Percentiles rank a stretch among this genome's conserved stretches.
Evolutionary conservation across 768 basidiomycete genomes (phyloP).

Genomic region (Tremella fuciformis): DNA sequence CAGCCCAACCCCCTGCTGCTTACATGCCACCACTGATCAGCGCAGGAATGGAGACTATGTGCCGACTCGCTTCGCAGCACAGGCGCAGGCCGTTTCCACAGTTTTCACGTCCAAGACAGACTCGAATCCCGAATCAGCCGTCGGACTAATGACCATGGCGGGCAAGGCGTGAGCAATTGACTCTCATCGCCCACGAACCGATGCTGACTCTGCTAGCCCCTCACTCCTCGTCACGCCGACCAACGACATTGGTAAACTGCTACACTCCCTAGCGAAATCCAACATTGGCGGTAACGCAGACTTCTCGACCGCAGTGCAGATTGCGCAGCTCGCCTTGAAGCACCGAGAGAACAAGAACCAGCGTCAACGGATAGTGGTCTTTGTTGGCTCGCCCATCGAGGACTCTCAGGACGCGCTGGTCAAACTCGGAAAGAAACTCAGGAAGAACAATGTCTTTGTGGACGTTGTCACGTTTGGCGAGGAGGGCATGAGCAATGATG

Average conservation of each 20-base stretch:
- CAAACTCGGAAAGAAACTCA: constrained; percentile 90
- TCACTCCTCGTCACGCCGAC: constrained; percentile 95
- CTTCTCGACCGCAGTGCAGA: constrained; percentile 82
- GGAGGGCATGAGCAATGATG: constrained; percentile 60
- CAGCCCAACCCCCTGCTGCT: constrained; percentile 8
- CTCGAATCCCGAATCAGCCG: constrained; percentile 95
- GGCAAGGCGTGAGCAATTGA: constrained; percentile 72
- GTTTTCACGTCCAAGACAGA: constrained; percentile 90
- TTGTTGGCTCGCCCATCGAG: constrained; percentile 81
- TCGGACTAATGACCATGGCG: constrained; percentile 97
- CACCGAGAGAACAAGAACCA: constrained; percentile 98
- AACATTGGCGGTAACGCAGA: constrained; percentile 79
- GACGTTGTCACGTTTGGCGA: constrained; percentile 91
- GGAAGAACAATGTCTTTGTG: constrained; percentile 98
- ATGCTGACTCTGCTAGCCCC: constrained; percentile 60
- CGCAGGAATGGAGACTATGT: constrained; percentile 46
- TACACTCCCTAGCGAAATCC: constrained; percentile 67
- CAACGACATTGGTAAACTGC: constrained; percentile 88
- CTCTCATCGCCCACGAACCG: neutral
- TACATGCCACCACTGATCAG: constrained; percentile 54
- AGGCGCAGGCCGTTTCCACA: constrained; percentile 83
- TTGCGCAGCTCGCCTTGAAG: constrained; percentile 94
- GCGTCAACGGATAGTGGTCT: constrained; percentile 90
- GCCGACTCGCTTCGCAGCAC: constrained; percentile 72
- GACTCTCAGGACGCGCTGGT: constrained; percentile 76